Base-by-base conservation (phyloP, 2,329 filamentous ascomycete species). In the Coleophoma eucalyptorum region DNA sequence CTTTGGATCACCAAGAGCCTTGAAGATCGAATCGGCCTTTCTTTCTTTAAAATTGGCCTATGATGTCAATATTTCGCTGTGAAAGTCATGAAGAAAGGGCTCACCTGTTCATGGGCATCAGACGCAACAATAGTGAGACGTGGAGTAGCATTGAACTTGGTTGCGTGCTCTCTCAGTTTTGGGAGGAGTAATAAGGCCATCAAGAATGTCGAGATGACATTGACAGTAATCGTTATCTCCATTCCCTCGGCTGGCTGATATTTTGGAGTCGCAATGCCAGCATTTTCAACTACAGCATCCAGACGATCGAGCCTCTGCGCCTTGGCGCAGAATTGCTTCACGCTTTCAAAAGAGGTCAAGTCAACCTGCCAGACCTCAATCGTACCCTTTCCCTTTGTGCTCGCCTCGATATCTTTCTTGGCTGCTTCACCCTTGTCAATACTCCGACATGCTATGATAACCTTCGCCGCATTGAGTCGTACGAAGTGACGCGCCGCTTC, bases 171-270 rank as follows among this genome's bases (percentile, higher is more conserved):
- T 18, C 67, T 65, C 56, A 80, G 54, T 20, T 61, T 56, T 1
- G 76, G 75, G 18, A 80, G 58, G 18, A 77, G 55, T 46, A 71
- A 53, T 11, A 78, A 40, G 0, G 69, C 68, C 48, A 79, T 63
- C 26, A 79, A 61, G 34, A 73, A 71, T 0, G 72, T 78, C 3
- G 67, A 68, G 34, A 79, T 62, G 16, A 77, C 70, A 56, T 79
- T 79, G 43, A 78, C 68, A 3, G 70, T 72, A 45, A 77, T 58
- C 26, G 64, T 70, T 13, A 58, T 57, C 59, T 78, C 75, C 48
- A 70, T 66, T 2, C 71, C 74, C 50, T 57, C 49, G n/a, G 44
- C 43, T 12, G 35, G 43, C 21, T 38, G 19, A 32, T 41, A 55
- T 3, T 52, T 43, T 7, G 40, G 38, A 3, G 42, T 50, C 32